These are phyloP conservation scores for Bipolaris bicolor DNA, from an alignment of 2,329 filamentous ascomycete species.

Conservation along the genomic window DNA sequence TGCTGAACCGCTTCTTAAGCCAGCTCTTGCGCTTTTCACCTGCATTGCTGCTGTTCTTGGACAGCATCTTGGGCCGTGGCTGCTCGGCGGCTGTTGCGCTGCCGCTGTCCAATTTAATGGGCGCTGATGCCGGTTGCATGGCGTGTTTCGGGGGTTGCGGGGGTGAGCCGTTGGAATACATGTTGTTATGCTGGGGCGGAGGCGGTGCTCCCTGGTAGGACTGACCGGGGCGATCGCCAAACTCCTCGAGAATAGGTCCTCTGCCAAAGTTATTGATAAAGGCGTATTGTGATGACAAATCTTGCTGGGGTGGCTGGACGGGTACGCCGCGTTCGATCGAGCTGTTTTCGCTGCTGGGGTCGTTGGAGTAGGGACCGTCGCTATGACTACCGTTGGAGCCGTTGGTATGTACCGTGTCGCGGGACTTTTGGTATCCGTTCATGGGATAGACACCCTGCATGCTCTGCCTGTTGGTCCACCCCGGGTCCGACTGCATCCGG, in stretches of 20 bases:
- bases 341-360: constrained; percentile 93
- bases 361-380: constrained; percentile 77
- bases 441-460: constrained; percentile 52
- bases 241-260: constrained; percentile 52
- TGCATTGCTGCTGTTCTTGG: constrained; percentile 29
- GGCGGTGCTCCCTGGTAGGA: constrained; percentile 18
- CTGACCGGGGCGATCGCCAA: constrained; percentile 23
- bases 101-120: constrained; percentile 33
- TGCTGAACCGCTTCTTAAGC: constrained; percentile 84
- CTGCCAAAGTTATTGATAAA: constrained; percentile 58
- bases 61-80: constrained; percentile 26
- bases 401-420: constrained; percentile 84
- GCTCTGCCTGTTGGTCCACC: constrained; percentile 43
- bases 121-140: constrained; percentile 27
- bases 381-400: constrained; percentile 73
- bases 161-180: constrained; percentile 10
- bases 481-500: constrained; percentile 54
- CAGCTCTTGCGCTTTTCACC: constrained; percentile 81
- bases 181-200: constrained; percentile 27
- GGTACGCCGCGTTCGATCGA: constrained; percentile 76
- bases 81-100: constrained; percentile 16
- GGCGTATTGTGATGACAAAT: constrained; percentile 61
- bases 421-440: constrained; percentile 74
- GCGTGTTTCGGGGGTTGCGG: constrained; percentile 28
- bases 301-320: constrained; percentile 44